A percentile compares a stretch with the other conserved stretches of the same genome.
phyloP scores from a whole-genome alignment of 23 red algal species.

The Gracilaria vermiculophylla region DNA sequence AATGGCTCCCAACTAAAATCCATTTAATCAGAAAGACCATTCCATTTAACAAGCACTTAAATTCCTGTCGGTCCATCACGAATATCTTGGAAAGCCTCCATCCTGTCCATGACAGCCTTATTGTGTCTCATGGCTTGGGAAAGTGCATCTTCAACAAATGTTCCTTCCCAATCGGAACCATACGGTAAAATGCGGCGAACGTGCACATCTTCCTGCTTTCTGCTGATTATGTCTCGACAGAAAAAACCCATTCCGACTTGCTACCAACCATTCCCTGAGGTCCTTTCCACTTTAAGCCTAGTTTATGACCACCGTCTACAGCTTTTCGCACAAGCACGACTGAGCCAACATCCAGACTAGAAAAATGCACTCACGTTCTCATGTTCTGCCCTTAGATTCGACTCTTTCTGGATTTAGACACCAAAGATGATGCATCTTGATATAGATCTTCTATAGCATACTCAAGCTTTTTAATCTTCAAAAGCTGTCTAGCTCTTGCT shows the following conservation, averaged over 20 bases:
- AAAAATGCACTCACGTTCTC: background rate
- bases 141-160: background rate
- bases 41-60: constrained; percentile 4
- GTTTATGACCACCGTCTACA: constrained; percentile 18
- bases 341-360: background rate
- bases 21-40: constrained; percentile 3
- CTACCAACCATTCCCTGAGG: background rate
- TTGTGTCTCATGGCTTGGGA: no score
- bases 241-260: background rate
- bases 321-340: constrained; percentile 24
- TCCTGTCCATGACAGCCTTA: background rate
- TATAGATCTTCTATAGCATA: no score
- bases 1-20: constrained; percentile 13
- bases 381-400: no score
- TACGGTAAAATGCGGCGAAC: no score
- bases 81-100: background rate
- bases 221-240: no score
- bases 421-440: no score
- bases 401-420: no score
- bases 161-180: background rate
- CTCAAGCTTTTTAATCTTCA: no score
- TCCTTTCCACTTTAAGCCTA: background rate
- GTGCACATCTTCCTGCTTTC: no score
- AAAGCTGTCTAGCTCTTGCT: no score
- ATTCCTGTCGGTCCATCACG: background rate